A percentile compares a stretch with the other conserved stretches of the same genome.
phyloP scores from a whole-genome alignment of 345 rosid species.

The Gossypioides kirkii region DNA sequence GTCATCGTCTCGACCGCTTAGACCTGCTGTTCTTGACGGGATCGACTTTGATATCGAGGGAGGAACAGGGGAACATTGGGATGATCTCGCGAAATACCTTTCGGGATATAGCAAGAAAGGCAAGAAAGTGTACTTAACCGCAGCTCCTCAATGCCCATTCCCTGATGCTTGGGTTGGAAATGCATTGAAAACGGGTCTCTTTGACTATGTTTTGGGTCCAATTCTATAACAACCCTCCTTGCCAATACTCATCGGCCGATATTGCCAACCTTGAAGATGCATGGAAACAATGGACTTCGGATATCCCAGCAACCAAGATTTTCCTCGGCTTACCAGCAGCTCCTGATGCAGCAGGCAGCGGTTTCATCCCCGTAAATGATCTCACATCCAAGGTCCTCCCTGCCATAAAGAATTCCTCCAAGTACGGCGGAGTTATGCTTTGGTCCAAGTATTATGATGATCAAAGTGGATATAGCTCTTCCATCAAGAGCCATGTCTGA shows the following conservation, averaged over 20 bases:
- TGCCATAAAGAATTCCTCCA: not conserved
- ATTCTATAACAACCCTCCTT: not conserved
- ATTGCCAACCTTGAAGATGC: not conserved
- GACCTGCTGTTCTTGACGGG: not conserved
- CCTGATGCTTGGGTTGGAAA: not conserved
- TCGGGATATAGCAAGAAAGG: not conserved
- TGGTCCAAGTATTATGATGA: not conserved
- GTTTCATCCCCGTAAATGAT: not conserved
- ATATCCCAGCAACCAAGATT: not conserved
- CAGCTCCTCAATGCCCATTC: constrained; percentile 3
- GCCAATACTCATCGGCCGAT: not conserved
- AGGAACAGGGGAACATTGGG: not conserved
- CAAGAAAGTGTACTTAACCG: not conserved
- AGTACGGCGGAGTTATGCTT: not conserved
- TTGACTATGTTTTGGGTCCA: not conserved
- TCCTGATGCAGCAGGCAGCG: not conserved
- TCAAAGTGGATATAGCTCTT: not conserved
- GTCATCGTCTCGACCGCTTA: not conserved
- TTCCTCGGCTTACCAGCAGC: not conserved
- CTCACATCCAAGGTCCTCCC: not conserved
- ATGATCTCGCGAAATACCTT: not conserved
- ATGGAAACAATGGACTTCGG: not conserved
- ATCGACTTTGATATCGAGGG: not conserved
- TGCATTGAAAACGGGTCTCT: not conserved
- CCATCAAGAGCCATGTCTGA: not conserved